These are phyloP conservation scores for Rhamnella rubrinervis DNA, from an alignment of 331 rosid species.

Conservation along the genomic window DNA sequence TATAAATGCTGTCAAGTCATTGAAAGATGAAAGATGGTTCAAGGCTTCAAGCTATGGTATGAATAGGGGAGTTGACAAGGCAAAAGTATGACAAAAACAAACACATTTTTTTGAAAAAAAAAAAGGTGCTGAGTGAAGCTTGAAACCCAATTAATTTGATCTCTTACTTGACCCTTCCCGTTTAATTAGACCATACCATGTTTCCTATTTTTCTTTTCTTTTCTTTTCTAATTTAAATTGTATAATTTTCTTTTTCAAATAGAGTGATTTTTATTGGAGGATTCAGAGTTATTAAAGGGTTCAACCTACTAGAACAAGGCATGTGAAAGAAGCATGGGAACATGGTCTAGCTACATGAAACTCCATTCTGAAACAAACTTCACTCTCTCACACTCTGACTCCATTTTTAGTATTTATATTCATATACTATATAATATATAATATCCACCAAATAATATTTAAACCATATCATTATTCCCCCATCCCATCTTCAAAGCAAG, in stretches of 20 bases:
- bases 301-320: background rate
- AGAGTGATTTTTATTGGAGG: background rate
- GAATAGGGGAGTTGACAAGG: too few species aligned
- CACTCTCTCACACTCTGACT: too few species aligned
- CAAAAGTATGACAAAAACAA: slow-evolving; percentile 5
- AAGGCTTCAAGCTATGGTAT: too few species aligned
- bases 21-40: background rate
- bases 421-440: too few species aligned
- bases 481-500: background rate
- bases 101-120: background rate
- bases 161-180: background rate
- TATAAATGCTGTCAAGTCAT: slow-evolving; percentile 12
- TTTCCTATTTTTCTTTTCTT: background rate
- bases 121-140: slow-evolving; percentile 1
- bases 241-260: background rate
- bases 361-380: too few species aligned
- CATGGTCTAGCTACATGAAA: background rate
- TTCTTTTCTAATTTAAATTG: background rate
- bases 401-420: too few species aligned
- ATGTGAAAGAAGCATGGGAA: slow-evolving; percentile 14
- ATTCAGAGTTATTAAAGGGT: background rate
- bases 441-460: background rate
- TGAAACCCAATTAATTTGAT: background rate
- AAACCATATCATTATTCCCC: background rate
- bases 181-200: background rate